These are phyloP conservation scores for Thermomyces lanuginosus DNA, from an alignment of 2,329 filamentous ascomycete species.

Conservation along the genomic window DNA sequence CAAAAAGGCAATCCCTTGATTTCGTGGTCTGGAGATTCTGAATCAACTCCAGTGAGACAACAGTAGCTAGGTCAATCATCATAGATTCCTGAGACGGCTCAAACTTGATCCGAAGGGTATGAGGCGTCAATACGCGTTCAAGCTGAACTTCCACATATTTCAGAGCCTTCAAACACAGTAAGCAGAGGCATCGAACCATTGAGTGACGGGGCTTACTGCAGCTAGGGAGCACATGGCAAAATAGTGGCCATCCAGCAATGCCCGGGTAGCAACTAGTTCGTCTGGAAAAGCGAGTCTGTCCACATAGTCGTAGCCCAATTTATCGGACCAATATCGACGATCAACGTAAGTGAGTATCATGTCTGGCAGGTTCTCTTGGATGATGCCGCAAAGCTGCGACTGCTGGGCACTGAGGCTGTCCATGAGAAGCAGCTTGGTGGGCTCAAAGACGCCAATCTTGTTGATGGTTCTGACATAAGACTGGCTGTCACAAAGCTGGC, in stretches of 20 bases:
- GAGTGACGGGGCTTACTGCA: slow-evolving; percentile 44
- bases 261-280: slow-evolving; percentile 65
- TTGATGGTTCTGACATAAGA: slow-evolving; percentile 79
- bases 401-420: slow-evolving; percentile 52
- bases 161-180: slow-evolving; percentile 42
- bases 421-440: slow-evolving; percentile 64
- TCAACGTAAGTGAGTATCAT: slow-evolving; percentile 50
- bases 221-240: slow-evolving; percentile 74
- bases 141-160: slow-evolving; percentile 63
- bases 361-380: slow-evolving; percentile 54
- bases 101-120: slow-evolving; percentile 73
- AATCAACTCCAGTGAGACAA: slow-evolving; percentile 73
- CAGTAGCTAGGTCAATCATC: slow-evolving; percentile 86
- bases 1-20: slow-evolving; percentile 69
- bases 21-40: slow-evolving; percentile 66
- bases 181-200: slow-evolving; percentile 3
- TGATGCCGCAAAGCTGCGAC: slow-evolving; percentile 57
- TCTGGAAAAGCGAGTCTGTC: slow-evolving; percentile 62
- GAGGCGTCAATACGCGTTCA: slow-evolving; percentile 51
- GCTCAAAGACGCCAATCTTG: slow-evolving; percentile 67
- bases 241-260: slow-evolving; percentile 66
- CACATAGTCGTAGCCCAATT: slow-evolving; percentile 59
- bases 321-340: slow-evolving; percentile 71
- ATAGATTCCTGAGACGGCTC: slow-evolving; percentile 81
- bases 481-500: slow-evolving; percentile 84